Base-by-base conservation (phyloP, 2,329 filamentous ascomycete species). In the Thermothelomyces thermophilus region DNA sequence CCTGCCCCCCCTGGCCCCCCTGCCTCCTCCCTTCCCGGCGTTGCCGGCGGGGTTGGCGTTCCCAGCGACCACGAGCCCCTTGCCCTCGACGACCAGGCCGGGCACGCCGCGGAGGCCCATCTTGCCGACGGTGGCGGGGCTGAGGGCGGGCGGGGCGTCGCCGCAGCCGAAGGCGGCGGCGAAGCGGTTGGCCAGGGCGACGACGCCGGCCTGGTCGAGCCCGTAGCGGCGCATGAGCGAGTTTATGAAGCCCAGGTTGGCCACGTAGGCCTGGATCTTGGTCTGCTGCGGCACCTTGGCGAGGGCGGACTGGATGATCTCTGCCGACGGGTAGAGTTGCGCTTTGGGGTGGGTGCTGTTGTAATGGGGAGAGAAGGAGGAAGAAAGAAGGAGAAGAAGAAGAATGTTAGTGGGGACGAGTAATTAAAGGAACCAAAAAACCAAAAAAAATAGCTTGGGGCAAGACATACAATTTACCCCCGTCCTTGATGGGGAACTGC, bases 21-120 rank as follows among this genome's bases (percentile, higher is more conserved):
- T 8, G 30, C 30, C 30, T 31, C 30, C 30, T 31, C 30, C 30
- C 30, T 14, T 10, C 30, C 30, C 30, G 30, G 2, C 30, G 14
- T 9, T 14, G 30, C 30, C 30, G 30, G 30, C 3, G 9, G 9
- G 2, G 30, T 9, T 2, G 9, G 9, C 30, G 9, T 31, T 31
- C 30, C 14, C 30, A 14, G 14, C 30, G 30, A 26, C 24, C 24
- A 5, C 24, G 24, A 9, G 24, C 44, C n/a, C n/a, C 28, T 30
- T 19, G 7, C 19, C 44, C 19, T 4, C 34, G 10, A 57, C 43
- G 4, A 67, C 68, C 11, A 82, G 60, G 0, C 79, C 79, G 31
- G 62, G 67, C 1, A 72, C 70, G 8, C 76, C 76, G 53, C 72
- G 72, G 41, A 82, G 60, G 0, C 77, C 77, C 78, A 82, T 82